Evolutionary conservation across 345 rosid species (phyloP).

Genomic region (Lenwebbia sp.): DNA sequence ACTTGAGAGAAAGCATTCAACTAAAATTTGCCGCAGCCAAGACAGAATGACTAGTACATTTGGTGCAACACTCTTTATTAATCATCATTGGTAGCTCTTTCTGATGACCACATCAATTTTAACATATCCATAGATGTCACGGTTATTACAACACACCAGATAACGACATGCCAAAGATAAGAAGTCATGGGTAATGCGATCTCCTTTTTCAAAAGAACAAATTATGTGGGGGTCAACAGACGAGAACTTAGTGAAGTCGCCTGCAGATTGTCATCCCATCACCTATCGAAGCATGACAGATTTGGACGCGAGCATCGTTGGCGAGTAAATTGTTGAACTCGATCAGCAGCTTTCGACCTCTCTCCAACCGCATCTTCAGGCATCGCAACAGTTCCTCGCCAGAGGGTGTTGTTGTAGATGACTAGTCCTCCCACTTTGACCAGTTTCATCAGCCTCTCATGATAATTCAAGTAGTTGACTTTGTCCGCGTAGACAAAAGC

Average conservation of each 20-base stretch:
- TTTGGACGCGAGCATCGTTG: conserved; percentile 39
- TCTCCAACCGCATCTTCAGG: conserved; percentile 12
- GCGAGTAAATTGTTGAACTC: conserved; percentile 40
- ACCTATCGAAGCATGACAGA: conserved; percentile 47
- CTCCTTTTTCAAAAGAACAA: background rate
- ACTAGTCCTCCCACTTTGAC: conserved; percentile 31
- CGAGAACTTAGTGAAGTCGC: conserved; percentile 1
- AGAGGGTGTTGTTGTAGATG: conserved; percentile 33
- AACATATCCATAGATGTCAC: background rate
- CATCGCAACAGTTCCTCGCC: conserved; percentile 29
- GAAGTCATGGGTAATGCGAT: background rate
- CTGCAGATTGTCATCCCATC: conserved; percentile 62
- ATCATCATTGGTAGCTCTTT: background rate
- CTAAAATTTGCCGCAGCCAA: background rate
- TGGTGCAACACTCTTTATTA: background rate
- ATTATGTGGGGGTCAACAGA: background rate
- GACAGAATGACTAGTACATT: background rate
- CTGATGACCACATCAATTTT: background rate
- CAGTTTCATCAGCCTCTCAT: conserved; percentile 27
- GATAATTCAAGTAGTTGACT: conserved; percentile 26
- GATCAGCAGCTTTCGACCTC: conserved; percentile 8
- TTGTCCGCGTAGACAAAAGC: conserved; percentile 51
- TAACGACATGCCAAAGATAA: background rate
- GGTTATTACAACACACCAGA: background rate
- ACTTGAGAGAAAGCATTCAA: background rate